Percentiles rank a stretch among this genome's conserved stretches.
Conservation (phyloP, 306 rosid species). For the Dryas drummondii region DNA sequence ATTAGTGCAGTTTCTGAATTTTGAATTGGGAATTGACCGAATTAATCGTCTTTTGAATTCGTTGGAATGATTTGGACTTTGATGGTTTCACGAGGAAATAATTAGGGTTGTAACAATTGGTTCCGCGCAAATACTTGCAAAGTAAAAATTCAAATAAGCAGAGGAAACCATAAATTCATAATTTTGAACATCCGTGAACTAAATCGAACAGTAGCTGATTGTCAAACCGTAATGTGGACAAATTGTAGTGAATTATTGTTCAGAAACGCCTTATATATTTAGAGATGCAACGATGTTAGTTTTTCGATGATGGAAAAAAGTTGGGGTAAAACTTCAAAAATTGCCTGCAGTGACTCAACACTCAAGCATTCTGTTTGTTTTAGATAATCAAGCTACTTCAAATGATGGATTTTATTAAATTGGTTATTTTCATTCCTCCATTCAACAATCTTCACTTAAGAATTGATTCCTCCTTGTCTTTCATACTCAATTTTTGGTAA, state of each 20-base stretch:
- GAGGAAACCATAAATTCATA: not conserved
- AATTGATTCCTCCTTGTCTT: not conserved
- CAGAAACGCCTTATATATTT: not conserved
- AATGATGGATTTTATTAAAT: not conserved
- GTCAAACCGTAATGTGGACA: not conserved
- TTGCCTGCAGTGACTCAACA: not conserved
- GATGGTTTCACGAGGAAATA: not conserved
- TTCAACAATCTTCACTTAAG: not conserved
- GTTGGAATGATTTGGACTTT: not conserved
- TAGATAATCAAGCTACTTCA: not conserved
- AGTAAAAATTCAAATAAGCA: not conserved
- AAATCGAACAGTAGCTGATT: not conserved
- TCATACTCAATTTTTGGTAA: not conserved
- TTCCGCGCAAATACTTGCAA: not conserved
- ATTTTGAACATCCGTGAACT: not conserved
- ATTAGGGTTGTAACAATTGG: not conserved
- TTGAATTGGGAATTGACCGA: slow-evolving; percentile 7
- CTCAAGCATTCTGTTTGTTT: not conserved
- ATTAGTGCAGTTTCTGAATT: not conserved
- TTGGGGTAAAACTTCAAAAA: not conserved
- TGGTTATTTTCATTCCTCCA: not conserved
- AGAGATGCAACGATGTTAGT: not conserved
- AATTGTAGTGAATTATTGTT: not conserved
- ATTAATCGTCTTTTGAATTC: not conserved
- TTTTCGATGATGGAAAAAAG: not conserved